Base-by-base conservation (phyloP, 495 filamentous ascomycete species). In the Penicillium atrosanguineum region DNA sequence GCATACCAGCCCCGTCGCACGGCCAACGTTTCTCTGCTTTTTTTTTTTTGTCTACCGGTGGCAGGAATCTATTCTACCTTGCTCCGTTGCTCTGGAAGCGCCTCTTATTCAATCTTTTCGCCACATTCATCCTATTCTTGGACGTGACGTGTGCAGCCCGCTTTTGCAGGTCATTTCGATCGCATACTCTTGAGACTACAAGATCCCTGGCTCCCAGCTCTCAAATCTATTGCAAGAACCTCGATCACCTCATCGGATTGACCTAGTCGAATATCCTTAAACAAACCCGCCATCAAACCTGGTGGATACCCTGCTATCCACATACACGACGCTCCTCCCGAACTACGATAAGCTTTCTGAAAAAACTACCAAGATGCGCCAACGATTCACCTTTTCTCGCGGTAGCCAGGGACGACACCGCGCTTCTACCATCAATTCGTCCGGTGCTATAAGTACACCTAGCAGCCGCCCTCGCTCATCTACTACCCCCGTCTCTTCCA, bases 321-420 rank as follows among this genome's bases (percentile, higher is more conserved):
- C 23, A 41, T 25, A 26, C 48, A 43, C 39, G 8, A 14, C 34
- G 18, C 29, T 12, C 15, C 23, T 20, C 16, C 46, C 44, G 8
- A 12, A 41, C 40, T 18, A 52, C 44, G 1, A 67, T 67, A 67
- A 58, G 25, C 58, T 60, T 41, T 67, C 64, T 23, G 29, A 53
- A 28, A 67, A 60, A 44, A 56, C 64, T n/a, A 42, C 43, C 25
- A 51, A 55, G 29, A 67, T 64, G 46, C 64, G 64, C 44, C 56
- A 53, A 8, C 61, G 61, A 34, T 53, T 67, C n/a, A 46, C 52
- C 7, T 64, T 64, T 31, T 42, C 46, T 28, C 59, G 62, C 15
- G 53, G 36, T 37, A 29, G 14, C 6, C 54, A 46, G 6, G 21
- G 20, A 5, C 58, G 55, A 46, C 42, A 43, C 23, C 51, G 59